phyloP scores from a whole-genome alignment of 371 early-diverging fungal genomes.

The Circinella umbellata region DNA sequence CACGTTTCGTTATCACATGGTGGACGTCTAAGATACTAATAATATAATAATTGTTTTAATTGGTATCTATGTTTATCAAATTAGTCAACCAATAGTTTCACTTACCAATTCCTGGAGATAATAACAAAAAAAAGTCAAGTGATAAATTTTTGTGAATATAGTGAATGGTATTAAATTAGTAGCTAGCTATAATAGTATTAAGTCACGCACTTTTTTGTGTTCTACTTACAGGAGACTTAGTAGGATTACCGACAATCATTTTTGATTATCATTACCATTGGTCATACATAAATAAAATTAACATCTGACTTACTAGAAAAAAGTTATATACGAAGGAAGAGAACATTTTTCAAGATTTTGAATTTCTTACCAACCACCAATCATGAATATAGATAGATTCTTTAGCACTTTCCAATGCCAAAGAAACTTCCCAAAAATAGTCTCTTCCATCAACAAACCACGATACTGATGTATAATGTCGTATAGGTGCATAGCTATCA shows the following conservation, averaged over 20 bases:
- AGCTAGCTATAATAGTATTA: no score
- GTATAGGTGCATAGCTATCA: constrained; percentile 80
- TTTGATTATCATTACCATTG: not conserved
- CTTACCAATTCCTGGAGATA: constrained; percentile 30
- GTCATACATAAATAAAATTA: not conserved
- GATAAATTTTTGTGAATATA: not conserved
- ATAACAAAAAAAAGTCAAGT: no score
- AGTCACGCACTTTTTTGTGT: not conserved
- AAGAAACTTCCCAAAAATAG: constrained; percentile 78
- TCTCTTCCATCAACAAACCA: constrained; percentile 85
- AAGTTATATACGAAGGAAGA: not conserved
- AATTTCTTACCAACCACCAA: constrained; percentile 77
- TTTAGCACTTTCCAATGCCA: constrained; percentile 72
- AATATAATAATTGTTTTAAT: not conserved
- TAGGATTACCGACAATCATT: no score
- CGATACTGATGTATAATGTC: constrained; percentile 56
- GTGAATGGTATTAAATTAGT: not conserved
- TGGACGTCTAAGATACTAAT: constrained; percentile 78
- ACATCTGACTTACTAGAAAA: no score
- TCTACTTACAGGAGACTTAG: constrained; percentile 9
- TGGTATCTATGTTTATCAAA: no score
- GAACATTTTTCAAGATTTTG: no score
- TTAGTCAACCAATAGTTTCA: not conserved
- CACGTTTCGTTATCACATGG: constrained; percentile 67
- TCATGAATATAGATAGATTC: constrained; percentile 80